Base-by-base conservation (phyloP, 2,329 filamentous ascomycete species). In the Samsoniella hepiali region DNA sequence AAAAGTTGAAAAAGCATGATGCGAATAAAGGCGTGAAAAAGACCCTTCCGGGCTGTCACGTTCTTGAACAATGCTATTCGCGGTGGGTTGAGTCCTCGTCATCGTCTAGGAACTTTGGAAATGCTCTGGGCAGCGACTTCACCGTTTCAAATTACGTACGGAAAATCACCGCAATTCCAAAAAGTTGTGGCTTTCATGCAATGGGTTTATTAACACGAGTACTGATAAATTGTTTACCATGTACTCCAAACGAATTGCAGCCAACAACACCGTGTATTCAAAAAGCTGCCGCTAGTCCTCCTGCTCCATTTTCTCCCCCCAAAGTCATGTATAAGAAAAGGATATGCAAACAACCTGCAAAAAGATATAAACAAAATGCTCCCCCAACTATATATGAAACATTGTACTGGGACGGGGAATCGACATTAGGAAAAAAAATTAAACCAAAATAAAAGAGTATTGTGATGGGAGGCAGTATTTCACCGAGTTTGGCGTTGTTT, bases 311-410 rank as follows among this genome's bases (percentile, higher is more conserved):
- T 45, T 47, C 27, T 42, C 38, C 31, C 36, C 40, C 27, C n/a
- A 31, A 17, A 49, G 4, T 49, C 5, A 13, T 17, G 27, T 11
- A 47, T 13, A 45, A 32, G 10, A 44, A 13, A 45, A 32, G 7
- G 42, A 27, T 36, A 15, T 58, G 13, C n/a, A 10, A 8, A 49
- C 32, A 38, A 47, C 22, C 22, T 22, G 10, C n/a, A 27, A 34
- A 5, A 60, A 44, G 5, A 11, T 27, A 51, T 9, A 44, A 54
- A 61, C 3, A 34, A 54, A 54, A 61, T 45, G 40, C 58, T 61
- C 50, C 47, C 38, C 50, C 38, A 55, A 47, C 36, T 7, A 55
- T 55, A 13, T 54, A 31, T 53, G 13, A 3, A 32, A 32, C 51
- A 15, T 32, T 32, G 29, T 61, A 31, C 29, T 45, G 13, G 32